A percentile compares a stretch with the other conserved stretches of the same genome.
Evolutionary conservation across 2,329 filamentous ascomycete species (phyloP).

Genomic region (Aurifilum marmelostoma): DNA sequence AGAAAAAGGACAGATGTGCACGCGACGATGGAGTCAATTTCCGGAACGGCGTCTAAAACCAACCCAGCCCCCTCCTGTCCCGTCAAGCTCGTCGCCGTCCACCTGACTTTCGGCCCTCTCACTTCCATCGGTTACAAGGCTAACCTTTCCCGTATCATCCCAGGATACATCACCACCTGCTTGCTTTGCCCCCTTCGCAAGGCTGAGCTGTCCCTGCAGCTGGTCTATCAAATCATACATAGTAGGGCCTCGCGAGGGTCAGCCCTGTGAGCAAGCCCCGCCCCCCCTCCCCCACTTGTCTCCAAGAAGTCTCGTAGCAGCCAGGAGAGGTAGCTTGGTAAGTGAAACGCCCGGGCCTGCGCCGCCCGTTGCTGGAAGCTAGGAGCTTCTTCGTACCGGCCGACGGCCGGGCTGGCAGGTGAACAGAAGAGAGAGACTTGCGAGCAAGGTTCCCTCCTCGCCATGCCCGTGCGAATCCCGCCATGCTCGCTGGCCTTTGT

Average conservation of each 20-base stretch:
- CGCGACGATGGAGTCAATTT: background rate
- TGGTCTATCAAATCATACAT: background rate
- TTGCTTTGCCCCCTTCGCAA: background rate
- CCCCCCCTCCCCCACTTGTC: background rate
- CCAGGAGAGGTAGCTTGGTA: constrained; percentile 1
- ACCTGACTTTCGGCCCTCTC: background rate
- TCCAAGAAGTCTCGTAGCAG: background rate
- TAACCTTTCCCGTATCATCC: constrained; percentile 15
- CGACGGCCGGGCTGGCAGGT: background rate
- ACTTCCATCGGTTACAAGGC: constrained; percentile 14
- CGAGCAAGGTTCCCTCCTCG: background rate
- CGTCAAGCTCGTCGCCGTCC: background rate
- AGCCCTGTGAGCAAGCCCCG: constrained; percentile 14
- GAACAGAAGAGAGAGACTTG: background rate
- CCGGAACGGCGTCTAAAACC: background rate
- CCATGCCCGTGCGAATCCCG: too few species aligned
- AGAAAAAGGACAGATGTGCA: background rate
- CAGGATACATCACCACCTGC: constrained; percentile 4
- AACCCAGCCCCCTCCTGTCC: background rate
- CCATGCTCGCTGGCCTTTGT: too few species aligned
- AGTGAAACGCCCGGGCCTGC: constrained; percentile 13
- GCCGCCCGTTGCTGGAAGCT: constrained; percentile 13
- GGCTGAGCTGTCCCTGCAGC: constrained; percentile 4
- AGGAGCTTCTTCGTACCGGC: background rate
- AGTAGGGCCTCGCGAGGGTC: background rate